These are phyloP conservation scores for Lactarius sp. DNA, from an alignment of 768 basidiomycete genomes.

Conservation along the genomic window DNA sequence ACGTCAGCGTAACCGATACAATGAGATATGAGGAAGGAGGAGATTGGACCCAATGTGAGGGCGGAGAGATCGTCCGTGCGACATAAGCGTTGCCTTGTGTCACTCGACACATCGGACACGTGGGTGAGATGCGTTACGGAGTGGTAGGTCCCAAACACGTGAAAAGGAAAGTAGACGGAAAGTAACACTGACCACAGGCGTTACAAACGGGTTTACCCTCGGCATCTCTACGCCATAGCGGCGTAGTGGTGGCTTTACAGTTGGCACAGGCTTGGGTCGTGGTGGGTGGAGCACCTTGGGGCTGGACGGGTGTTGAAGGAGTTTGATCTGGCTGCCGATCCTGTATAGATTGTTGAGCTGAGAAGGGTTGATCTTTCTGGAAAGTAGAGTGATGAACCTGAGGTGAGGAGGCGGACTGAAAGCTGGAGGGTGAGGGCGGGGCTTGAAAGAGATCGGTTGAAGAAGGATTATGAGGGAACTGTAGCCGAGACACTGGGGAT, in stretches of 20 bases:
- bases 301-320: constrained; percentile 16
- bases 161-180: constrained; percentile 35
- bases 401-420: constrained; percentile 21
- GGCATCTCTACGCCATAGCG: constrained; percentile 78
- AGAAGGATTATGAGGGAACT: constrained; percentile 21
- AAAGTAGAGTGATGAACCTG: constrained; percentile 13
- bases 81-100: constrained; percentile 27
- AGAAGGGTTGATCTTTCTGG: constrained; percentile 18
- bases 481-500: constrained; percentile 24
- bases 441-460: constrained; percentile 23
- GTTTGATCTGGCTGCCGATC: constrained; percentile 18
- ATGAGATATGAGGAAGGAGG: constrained; percentile 23
- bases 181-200: constrained; percentile 70
- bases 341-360: constrained; percentile 14
- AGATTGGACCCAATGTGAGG: constrained; percentile 13
- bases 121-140: constrained; percentile 32
- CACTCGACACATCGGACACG: constrained; percentile 34
- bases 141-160: constrained; percentile 30
- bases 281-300: constrained; percentile 7
- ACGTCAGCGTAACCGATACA: constrained; percentile 21
- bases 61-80: constrained; percentile 23
- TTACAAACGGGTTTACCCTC: constrained; percentile 86
- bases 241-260: constrained; percentile 73
- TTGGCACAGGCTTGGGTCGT: constrained; percentile 48
- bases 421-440: constrained; percentile 15